These are phyloP conservation scores for Hirschioporus abietinus DNA, from an alignment of 768 basidiomycete species.

Conservation along the genomic window DNA sequence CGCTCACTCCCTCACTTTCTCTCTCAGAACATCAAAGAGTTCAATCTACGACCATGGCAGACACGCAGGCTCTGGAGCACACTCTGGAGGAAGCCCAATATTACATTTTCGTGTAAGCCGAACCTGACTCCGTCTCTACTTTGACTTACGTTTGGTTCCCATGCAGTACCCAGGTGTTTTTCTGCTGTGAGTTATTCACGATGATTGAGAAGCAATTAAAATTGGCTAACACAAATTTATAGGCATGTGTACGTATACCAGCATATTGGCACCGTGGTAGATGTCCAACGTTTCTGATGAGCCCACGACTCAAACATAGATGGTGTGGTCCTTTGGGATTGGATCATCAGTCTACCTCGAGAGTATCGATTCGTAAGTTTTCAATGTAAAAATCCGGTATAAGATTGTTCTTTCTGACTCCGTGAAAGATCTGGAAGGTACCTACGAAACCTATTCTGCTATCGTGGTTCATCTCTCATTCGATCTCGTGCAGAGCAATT, in stretches of 20 bases:
- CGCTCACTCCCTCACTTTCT: neutral
- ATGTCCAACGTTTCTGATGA: no score
- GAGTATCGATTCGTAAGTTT: conserved; percentile 71
- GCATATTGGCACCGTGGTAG: neutral
- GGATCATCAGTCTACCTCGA: conserved; percentile 71
- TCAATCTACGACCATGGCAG: neutral
- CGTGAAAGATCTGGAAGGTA: conserved; percentile 56
- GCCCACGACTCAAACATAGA: conserved; percentile 33
- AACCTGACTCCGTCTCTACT: neutral
- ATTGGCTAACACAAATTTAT: conserved; percentile 22
- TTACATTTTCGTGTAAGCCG: conserved; percentile 66
- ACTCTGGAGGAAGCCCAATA: conserved; percentile 56
- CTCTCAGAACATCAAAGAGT: neutral
- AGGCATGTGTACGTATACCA: conserved; percentile 51
- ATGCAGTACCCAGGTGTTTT: conserved; percentile 63
- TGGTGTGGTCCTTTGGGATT: conserved; percentile 81
- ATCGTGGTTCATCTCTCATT: neutral
- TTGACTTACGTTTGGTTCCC: neutral
- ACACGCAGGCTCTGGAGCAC: conserved; percentile 40
- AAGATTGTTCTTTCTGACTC: conserved; percentile 6
- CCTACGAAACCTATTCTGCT: neutral
- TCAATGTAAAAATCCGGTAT: conserved; percentile 11
- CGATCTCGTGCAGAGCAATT: conserved; percentile 41
- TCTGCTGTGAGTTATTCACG: conserved; percentile 62
- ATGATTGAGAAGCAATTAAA: conserved; percentile 16